A percentile compares a stretch with the other conserved stretches of the same genome.
Evolutionary conservation across 257 asterid species (phyloP).

Genomic region (Rubia yunnanensis): DNA sequence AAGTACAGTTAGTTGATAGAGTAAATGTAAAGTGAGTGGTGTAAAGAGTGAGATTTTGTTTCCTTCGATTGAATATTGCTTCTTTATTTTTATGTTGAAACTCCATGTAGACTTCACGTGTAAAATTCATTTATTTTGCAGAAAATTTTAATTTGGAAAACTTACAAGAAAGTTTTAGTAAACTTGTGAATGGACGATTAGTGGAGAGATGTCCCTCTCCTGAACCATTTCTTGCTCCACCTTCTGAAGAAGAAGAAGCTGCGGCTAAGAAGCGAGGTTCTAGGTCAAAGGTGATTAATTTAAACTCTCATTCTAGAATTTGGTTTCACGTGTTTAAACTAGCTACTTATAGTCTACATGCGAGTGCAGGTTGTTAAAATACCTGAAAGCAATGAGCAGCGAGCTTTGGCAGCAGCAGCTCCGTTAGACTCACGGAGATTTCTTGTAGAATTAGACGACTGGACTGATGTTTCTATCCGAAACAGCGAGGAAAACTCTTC

Average conservation of each 20-base stretch:
- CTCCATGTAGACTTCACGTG: neutral
- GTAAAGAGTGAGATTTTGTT: too few species aligned
- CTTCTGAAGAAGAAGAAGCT: constrained; percentile 45
- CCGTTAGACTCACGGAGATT: constrained; percentile 74
- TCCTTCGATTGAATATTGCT: neutral
- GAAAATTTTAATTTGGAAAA: constrained; percentile 36
- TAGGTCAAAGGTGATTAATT: constrained; percentile 45
- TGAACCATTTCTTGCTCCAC: constrained; percentile 60
- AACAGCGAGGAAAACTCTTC: constrained; percentile 25
- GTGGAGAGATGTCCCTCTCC: constrained; percentile 91
- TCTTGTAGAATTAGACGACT: constrained; percentile 33
- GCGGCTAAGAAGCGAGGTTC: constrained; percentile 38
- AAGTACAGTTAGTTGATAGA: too few species aligned
- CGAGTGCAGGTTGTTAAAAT: constrained; percentile 29
- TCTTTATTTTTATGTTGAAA: neutral
- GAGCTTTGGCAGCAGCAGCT: constrained; percentile 73
- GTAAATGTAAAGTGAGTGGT: too few species aligned
- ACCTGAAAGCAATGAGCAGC: constrained; percentile 43
- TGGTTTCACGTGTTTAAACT: neutral
- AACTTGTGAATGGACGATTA: constrained; percentile 56
- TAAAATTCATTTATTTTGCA: constrained; percentile 23
- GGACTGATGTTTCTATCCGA: constrained; percentile 32
- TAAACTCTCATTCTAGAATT: neutral
- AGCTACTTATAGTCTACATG: neutral
- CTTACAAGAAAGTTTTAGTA: constrained; percentile 41